Percentiles rank a stretch among this genome's conserved stretches.
Evolutionary conservation across 2,329 filamentous ascomycete species (phyloP).

Genomic region (Cladosporium phlei): DNA sequence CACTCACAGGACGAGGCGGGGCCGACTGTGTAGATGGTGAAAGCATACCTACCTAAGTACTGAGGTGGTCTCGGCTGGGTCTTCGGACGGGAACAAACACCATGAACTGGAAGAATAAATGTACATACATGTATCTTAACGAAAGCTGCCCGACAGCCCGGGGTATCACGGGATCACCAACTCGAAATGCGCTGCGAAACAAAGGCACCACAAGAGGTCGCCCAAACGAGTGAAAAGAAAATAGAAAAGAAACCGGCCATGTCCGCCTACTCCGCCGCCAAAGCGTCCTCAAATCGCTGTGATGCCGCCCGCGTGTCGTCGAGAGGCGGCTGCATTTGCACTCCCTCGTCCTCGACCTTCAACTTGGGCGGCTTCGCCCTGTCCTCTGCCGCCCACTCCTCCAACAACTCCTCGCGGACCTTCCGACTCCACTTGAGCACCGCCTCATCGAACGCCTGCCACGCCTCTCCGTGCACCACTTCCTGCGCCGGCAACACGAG

Average conservation of each 20-base stretch:
- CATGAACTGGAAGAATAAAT: neutral
- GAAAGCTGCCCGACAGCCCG: constrained; percentile 12
- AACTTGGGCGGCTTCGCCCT: constrained; percentile 26
- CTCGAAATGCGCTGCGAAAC: constrained; percentile 5
- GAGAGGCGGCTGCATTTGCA: too few relatives aligned
- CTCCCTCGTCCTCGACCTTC: constrained; percentile 24
- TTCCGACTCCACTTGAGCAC: constrained; percentile 77
- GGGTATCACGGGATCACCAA: constrained; percentile 11
- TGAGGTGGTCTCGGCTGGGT: too few relatives aligned
- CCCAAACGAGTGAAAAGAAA: neutral
- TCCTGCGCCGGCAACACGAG: constrained; percentile 80
- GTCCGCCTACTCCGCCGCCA: constrained; percentile 1
- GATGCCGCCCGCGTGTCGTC: neutral
- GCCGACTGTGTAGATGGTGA: too few relatives aligned
- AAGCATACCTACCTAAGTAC: too few relatives aligned
- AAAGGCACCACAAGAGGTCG: neutral
- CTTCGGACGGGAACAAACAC: neutral
- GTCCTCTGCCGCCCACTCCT: constrained; percentile 57
- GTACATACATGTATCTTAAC: neutral
- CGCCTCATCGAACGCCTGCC: constrained; percentile 77
- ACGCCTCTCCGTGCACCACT: constrained; percentile 74
- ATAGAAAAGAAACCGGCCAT: neutral
- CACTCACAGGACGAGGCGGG: too few relatives aligned
- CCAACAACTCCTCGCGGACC: constrained; percentile 76
- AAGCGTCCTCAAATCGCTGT: constrained; percentile 5